Conservation (phyloP, 179 eudicot species). For the Drosera spatulata region DNA sequence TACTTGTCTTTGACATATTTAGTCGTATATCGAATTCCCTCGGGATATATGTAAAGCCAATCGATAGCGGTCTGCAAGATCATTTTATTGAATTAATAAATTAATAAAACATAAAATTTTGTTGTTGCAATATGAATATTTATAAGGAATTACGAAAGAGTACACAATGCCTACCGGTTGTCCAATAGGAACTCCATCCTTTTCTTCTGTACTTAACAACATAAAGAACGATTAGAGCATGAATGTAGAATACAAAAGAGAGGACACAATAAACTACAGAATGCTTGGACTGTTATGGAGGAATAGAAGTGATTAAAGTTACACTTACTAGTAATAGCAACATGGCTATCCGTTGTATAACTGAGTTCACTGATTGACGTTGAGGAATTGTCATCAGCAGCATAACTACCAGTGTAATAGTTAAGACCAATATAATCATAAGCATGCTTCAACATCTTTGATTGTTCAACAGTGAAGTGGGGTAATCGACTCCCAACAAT, state of each 20-base stretch:
- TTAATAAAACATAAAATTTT: too few species aligned
- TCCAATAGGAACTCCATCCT: slow-evolving; percentile 4
- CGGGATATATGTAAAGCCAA: background rate
- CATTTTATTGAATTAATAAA: too few species aligned
- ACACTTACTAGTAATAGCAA: background rate
- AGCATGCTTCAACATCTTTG: slow-evolving; percentile 11
- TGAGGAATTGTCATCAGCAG: background rate
- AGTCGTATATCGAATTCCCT: background rate
- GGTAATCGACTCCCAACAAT: slow-evolving; percentile 19
- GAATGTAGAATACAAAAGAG: too few species aligned
- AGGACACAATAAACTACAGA: too few species aligned
- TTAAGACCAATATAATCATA: slow-evolving; percentile 25
- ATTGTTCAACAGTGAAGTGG: slow-evolving; percentile 12
- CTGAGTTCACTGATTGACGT: background rate
- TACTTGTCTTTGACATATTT: background rate
- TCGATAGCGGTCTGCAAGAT: background rate
- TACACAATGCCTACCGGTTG: background rate
- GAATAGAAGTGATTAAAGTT: background rate
- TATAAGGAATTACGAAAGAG: too few species aligned
- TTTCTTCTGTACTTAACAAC: background rate
- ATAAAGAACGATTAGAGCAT: too few species aligned
- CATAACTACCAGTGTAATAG: slow-evolving; percentile 11
- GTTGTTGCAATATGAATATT: too few species aligned
- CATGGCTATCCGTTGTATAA: slow-evolving; percentile 1
- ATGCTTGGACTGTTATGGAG: too few species aligned